Conservation (phyloP, 371 early-diverging fungal genomes). For the Catenaria anguillulae region DNA sequence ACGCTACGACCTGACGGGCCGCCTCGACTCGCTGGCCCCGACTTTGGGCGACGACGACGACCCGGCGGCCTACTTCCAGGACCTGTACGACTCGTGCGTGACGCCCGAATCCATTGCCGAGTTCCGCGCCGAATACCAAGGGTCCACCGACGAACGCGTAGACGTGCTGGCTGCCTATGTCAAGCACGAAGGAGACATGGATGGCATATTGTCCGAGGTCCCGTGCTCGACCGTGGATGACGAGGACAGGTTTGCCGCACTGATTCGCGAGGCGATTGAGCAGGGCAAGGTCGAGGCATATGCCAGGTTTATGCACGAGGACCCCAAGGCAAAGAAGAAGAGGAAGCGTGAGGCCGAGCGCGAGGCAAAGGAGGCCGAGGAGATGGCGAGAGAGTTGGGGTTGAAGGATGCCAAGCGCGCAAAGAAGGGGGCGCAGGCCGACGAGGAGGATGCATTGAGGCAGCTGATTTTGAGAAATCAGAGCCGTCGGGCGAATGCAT, state of each 20-base stretch:
- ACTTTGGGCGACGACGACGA: constrained; percentile 26
- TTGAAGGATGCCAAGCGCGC: constrained; percentile 19
- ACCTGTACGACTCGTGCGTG: constrained; percentile 59
- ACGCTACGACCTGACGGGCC: constrained; percentile 64
- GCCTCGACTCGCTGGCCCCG: constrained; percentile 19
- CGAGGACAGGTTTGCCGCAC: constrained; percentile 44
- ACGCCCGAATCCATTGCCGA: constrained; percentile 57
- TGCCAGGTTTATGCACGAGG: constrained; percentile 34
- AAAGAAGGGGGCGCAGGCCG: constrained; percentile 7
- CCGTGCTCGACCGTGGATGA: constrained; percentile 47
- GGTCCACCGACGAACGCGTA: constrained; percentile 61
- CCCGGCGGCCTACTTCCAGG: constrained; percentile 71
- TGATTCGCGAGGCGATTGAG: constrained; percentile 49
- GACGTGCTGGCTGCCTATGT: constrained; percentile 61
- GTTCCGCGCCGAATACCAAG: constrained; percentile 47
- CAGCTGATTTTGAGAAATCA: neutral
- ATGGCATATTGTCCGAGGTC: constrained; percentile 46
- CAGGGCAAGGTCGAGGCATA: constrained; percentile 32
- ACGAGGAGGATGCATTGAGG: neutral
- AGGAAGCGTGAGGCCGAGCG: constrained; percentile 35
- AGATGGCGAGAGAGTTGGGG: constrained; percentile 30
- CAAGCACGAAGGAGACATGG: constrained; percentile 53
- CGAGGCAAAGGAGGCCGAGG: constrained; percentile 4
- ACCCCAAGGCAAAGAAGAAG: constrained; percentile 27
- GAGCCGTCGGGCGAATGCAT: neutral